Base-by-base conservation (phyloP, 2,329 filamentous ascomycete genomes). In the Alternaria gaisen region DNA sequence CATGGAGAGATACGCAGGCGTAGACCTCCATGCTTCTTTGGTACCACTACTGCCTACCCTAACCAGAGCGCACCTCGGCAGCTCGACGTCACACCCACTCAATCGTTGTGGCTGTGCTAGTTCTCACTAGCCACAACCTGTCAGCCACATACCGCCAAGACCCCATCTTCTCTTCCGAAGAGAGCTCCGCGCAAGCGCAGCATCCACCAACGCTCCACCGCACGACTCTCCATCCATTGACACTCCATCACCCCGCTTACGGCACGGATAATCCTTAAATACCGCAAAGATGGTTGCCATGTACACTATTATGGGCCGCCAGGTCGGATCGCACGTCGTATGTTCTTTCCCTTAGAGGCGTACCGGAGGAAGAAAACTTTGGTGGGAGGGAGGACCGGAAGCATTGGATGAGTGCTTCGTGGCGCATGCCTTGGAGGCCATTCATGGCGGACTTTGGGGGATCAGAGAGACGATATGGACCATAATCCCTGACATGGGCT, bases 281-380 rank as follows among this genome's bases (percentile, higher is more conserved):
- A 71, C 71, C 72, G 71, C 70, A 63, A 79, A 69, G 52, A 85
- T 85, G 83, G 83, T 85, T 74, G 80, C 79, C 70, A 83, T 81
- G 76, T 85, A 85, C 79, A 78, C 80, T 58, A 78, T 85, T 69
- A 71, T 79, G 67, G 83, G 83, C 78, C 81, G 83, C 69, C 81
- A 85, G 79, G 80, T 85, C 73, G 83, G 83, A 77, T 84, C 83
- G 63, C 83, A 85, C 77, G 75, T 83, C 66, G 83, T 85, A 81
- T 66, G 83, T 81, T 47, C 5, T 34, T 50, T 61, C 63, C 40
- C 14, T 53, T 53, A 16, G 1, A 38, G 47, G 40, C 30, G 30
- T n/a, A 6, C 5, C 16, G 42, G 53, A 36, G 59, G 42, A 36
- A n/a, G 61, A 70, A 70, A 67, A 69, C 64, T 64, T 66, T 56